A percentile compares a stretch with the other conserved stretches of the same genome.
These are phyloP conservation scores for Aphanomyces euteiches DNA, from an alignment of 352 stramenopile genomes.

Conservation along the genomic window DNA sequence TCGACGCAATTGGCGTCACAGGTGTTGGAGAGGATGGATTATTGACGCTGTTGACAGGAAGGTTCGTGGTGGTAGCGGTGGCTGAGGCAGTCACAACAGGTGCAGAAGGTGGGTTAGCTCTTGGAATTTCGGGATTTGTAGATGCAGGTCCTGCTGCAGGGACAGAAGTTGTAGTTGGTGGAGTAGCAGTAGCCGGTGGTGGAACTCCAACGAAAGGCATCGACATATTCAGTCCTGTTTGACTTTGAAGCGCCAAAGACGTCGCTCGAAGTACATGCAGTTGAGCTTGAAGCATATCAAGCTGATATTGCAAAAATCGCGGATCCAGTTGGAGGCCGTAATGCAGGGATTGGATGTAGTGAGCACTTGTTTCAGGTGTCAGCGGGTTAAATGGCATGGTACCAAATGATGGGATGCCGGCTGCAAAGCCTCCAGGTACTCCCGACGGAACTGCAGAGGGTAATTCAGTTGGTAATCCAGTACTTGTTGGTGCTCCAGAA, in stretches of 20 bases:
- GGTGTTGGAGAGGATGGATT: not conserved
- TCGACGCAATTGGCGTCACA: not conserved
- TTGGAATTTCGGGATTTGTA: not conserved
- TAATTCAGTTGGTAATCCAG: not conserved
- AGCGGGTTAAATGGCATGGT: not conserved
- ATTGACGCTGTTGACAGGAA: too few relatives aligned
- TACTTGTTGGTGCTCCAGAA: not conserved
- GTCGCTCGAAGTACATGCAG: slow-evolving; percentile 22
- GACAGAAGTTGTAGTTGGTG: not conserved
- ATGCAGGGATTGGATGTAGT: slow-evolving; percentile 26
- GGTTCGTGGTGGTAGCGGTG: not conserved
- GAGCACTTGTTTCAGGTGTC: not conserved
- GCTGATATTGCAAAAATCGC: slow-evolving; percentile 23
- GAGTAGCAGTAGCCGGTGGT: not conserved
- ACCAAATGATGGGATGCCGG: not conserved
- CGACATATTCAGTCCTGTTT: not conserved
- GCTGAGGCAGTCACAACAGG: not conserved
- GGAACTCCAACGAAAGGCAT: not conserved
- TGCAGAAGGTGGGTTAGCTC: not conserved
- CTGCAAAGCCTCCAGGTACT: not conserved
- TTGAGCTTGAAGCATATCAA: slow-evolving; percentile 26
- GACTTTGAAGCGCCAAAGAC: slow-evolving; percentile 13
- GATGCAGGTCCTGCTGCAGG: not conserved
- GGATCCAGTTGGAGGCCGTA: slow-evolving; percentile 22
- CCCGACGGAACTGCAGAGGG: not conserved